phyloP scores from a whole-genome alignment of 2,329 filamentous ascomycete genomes.

The Mycosphaerella sp. region DNA sequence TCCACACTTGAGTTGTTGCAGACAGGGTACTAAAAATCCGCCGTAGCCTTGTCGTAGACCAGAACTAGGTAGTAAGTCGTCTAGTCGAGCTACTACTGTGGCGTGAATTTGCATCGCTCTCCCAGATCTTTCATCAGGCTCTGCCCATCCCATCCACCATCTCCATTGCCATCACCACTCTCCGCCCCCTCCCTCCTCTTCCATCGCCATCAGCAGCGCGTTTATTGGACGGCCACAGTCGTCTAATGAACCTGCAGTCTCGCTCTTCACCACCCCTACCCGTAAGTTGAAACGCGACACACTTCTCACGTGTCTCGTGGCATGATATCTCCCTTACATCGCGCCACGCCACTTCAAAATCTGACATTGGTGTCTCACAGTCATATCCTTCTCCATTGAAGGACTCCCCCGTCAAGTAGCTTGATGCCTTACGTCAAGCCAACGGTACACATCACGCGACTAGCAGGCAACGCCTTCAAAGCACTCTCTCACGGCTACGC shows the following conservation, averaged over 20 bases:
- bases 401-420: slow-evolving; percentile 55
- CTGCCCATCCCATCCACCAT: slow-evolving; percentile 8
- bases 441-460: slow-evolving; percentile 82
- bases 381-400: slow-evolving; percentile 52
- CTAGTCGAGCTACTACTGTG: too few species aligned
- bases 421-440: slow-evolving; percentile 79
- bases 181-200: slow-evolving; percentile 9
- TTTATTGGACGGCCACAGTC: slow-evolving; percentile 82
- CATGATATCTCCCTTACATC: slow-evolving; percentile 6
- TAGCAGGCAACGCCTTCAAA: slow-evolving; percentile 61
- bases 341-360: background rate
- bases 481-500: slow-evolving; percentile 97
- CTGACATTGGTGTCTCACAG: slow-evolving; percentile 30
- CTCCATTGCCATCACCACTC: slow-evolving; percentile 10
- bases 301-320: slow-evolving; percentile 15
- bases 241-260: slow-evolving; percentile 98
- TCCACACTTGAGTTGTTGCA: too few species aligned
- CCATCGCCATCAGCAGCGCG: slow-evolving; percentile 52
- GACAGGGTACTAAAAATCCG: too few species aligned
- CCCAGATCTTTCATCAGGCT: background rate
- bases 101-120: slow-evolving; percentile 1
- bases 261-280: slow-evolving; percentile 14
- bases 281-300: slow-evolving; percentile 13
- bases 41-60: too few species aligned
- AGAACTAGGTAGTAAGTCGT: too few species aligned